These are phyloP conservation scores for Kazachstania kunashirensis DNA, from an alignment of 805 yeast species.

Conservation along the genomic window DNA sequence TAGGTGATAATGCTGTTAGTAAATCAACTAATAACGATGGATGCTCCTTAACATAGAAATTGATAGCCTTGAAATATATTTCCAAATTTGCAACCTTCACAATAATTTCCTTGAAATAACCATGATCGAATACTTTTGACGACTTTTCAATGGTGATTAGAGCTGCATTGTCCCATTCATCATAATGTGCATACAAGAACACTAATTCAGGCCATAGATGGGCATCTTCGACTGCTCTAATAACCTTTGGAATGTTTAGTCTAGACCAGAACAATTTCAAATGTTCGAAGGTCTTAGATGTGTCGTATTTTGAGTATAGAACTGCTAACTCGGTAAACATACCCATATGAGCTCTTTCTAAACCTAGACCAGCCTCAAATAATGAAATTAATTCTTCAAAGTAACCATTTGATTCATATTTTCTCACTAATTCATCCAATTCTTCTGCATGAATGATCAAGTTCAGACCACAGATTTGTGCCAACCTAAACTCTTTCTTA, in stretches of 20 bases:
- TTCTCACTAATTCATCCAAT: conserved; percentile 74
- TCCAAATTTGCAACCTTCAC: conserved; percentile 94
- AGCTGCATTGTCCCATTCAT: conserved; percentile 98
- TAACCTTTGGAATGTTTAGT: conserved; percentile 93
- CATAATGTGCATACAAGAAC: conserved; percentile 94
- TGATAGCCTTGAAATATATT: conserved; percentile 93
- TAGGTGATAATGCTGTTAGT: conserved; percentile 72
- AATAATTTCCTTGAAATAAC: conserved; percentile 86
- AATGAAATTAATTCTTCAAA: conserved; percentile 84
- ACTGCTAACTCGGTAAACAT: conserved; percentile 96
- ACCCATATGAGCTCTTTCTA: conserved; percentile 99
- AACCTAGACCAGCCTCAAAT: conserved; percentile 89
- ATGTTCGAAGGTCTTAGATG: conserved; percentile 89
- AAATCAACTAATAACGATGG: conserved; percentile 85
- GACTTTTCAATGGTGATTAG: conserved; percentile 93
- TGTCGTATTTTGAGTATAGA: conserved; percentile 81
- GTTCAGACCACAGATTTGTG: conserved; percentile 97
- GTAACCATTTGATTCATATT: conserved; percentile 84
- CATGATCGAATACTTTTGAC: conserved; percentile 86
- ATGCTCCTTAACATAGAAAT: conserved; percentile 85
- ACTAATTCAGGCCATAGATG: conserved; percentile 95
- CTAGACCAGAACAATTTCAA: conserved; percentile 97
- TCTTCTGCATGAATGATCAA: conserved; percentile 97
- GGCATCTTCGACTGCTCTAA: conserved; percentile 84
- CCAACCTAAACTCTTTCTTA: conserved; percentile 88